phyloP scores from a whole-genome alignment of 805 yeast species.

The Saccharomyces eubayanus region DNA sequence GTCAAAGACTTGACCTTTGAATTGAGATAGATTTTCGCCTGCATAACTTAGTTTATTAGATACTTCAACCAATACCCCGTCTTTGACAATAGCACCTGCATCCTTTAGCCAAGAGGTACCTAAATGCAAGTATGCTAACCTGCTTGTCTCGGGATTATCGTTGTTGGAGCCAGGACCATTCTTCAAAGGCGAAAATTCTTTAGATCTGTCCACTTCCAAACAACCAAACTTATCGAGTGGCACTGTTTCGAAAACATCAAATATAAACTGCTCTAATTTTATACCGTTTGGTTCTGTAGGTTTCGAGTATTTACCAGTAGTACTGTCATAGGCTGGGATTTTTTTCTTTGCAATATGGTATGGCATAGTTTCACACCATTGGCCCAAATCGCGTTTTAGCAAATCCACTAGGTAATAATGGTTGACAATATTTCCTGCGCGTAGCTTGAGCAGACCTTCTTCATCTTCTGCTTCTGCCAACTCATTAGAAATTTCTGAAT shows the following conservation, averaged over 20 bases:
- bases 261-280: slow-evolving; percentile 92
- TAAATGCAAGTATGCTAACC: slow-evolving; percentile 51
- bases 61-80: slow-evolving; percentile 58
- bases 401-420: slow-evolving; percentile 88
- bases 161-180: slow-evolving; percentile 76
- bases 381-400: slow-evolving; percentile 47
- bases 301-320: slow-evolving; percentile 39
- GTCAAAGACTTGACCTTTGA: slow-evolving; percentile 38
- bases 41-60: slow-evolving; percentile 64
- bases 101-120: slow-evolving; percentile 65
- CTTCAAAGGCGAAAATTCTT: slow-evolving; percentile 90
- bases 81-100: slow-evolving; percentile 57
- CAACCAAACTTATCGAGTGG: slow-evolving; percentile 71
- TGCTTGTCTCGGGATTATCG: slow-evolving; percentile 82
- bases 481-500: slow-evolving; percentile 76
- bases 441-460: slow-evolving; percentile 53
- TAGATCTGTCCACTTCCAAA: slow-evolving; percentile 76
- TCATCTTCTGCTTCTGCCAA: slow-evolving; percentile 60
- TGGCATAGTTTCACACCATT: slow-evolving; percentile 73
- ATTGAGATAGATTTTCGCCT: slow-evolving; percentile 61
- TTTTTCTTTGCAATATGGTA: slow-evolving; percentile 92
- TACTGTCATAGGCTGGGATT: slow-evolving; percentile 51
- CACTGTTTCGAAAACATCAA: slow-evolving; percentile 86
- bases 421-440: slow-evolving; percentile 96
- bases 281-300: slow-evolving; percentile 85